These are phyloP conservation scores for Madurella mycetomatis DNA, from an alignment of 2,329 filamentous ascomycete species.

Conservation along the genomic window DNA sequence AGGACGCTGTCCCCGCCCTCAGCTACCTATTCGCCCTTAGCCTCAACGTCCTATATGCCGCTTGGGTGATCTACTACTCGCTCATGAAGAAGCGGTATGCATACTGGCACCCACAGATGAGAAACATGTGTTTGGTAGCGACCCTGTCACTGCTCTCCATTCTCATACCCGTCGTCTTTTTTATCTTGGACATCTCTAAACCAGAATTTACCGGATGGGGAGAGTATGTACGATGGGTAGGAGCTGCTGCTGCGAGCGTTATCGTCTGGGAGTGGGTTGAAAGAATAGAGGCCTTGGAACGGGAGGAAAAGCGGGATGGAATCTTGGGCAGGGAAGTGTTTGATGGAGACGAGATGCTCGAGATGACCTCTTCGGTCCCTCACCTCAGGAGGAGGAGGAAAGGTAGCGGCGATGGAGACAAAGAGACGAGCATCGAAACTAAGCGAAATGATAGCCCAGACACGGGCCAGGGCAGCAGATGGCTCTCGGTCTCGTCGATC, in stretches of 20 bases:
- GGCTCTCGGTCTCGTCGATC: conserved; percentile 40
- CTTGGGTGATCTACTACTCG: conserved; percentile 90
- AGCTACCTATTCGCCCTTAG: conserved; percentile 88
- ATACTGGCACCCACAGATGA: conserved; percentile 87
- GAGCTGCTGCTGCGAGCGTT: conserved; percentile 88
- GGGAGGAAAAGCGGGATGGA: conserved; percentile 90
- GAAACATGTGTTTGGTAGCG: conserved; percentile 79
- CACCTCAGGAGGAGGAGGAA: conserved; percentile 41
- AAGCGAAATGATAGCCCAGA: conserved; percentile 20
- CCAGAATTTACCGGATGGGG: conserved; percentile 87
- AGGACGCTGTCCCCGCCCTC: conserved; percentile 83
- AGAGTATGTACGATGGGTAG: conserved; percentile 95
- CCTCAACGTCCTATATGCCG: conserved; percentile 81
- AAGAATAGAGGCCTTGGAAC: conserved; percentile 84
- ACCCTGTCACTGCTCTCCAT: conserved; percentile 75
- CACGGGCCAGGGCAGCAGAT: conserved; percentile 32
- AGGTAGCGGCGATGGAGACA: conserved; percentile 28
- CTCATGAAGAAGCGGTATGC: conserved; percentile 88
- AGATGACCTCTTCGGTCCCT: conserved; percentile 50
- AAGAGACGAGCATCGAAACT: conserved; percentile 19
- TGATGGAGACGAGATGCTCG: conserved; percentile 89
- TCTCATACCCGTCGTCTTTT: conserved; percentile 85
- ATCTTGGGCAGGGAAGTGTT: conserved; percentile 88
- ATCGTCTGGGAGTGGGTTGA: conserved; percentile 99
- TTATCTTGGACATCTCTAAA: conserved; percentile 83